Evolutionary conservation across 2,329 filamentous ascomycete species (phyloP).

Genomic region (Pseudomassariella vexata): DNA sequence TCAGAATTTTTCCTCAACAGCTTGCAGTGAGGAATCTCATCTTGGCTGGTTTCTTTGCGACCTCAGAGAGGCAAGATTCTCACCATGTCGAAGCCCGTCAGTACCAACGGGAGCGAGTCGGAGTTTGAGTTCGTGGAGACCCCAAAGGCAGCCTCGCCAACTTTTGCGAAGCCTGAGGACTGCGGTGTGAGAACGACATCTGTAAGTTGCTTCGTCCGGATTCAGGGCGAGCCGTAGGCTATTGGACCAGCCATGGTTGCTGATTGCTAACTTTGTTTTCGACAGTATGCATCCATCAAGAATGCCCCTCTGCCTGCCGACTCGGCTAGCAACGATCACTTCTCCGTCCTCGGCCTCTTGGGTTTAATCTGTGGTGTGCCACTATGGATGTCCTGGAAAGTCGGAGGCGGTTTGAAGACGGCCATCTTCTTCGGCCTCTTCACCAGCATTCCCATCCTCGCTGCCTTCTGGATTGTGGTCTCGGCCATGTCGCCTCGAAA

Average conservation of each 20-base stretch:
- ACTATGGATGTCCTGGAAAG: conserved; percentile 73
- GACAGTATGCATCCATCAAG: conserved; percentile 79
- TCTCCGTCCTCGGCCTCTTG: conserved; percentile 77
- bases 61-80: conserved; percentile 9
- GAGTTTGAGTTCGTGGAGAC: conserved; percentile 62
- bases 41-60: conserved; percentile 15
- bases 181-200: conserved; percentile 51
- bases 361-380: conserved; percentile 66
- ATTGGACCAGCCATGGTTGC: too few relatives aligned
- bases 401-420: conserved; percentile 82
- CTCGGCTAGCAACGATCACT: conserved; percentile 74
- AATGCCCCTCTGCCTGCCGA: conserved; percentile 94
- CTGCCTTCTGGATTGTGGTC: conserved; percentile 72
- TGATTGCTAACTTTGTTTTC: conserved; percentile 1
- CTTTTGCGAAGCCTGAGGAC: conserved; percentile 45
- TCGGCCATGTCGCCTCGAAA: conserved; percentile 81
- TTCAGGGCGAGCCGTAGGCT: too few relatives aligned
- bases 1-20: conserved; percentile 10
- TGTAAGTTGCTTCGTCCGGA: conserved; percentile 31
- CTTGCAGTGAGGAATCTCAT: conserved; percentile 9
- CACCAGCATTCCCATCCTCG: conserved; percentile 72
- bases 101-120: conserved; percentile 42
- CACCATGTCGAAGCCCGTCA: conserved; percentile 44
- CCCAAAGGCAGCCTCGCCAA: conserved; percentile 42
- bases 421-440: conserved; percentile 80